These are phyloP conservation scores for Cryphonectria radicalis DNA, from an alignment of 2,329 filamentous ascomycete genomes.

Conservation along the genomic window DNA sequence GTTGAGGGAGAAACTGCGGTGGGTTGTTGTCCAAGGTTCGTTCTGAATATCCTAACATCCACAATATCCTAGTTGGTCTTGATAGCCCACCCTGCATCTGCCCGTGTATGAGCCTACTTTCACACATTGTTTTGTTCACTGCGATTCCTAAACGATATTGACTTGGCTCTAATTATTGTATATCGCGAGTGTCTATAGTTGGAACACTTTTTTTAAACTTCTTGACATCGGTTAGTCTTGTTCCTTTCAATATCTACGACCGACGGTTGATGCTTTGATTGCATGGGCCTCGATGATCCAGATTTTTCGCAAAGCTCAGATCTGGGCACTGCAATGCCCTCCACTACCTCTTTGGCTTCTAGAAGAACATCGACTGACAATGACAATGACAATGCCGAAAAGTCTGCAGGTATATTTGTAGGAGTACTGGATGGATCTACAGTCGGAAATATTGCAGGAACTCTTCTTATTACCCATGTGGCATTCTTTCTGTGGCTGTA, in stretches of 20 bases:
- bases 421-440: neutral
- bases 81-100: neutral
- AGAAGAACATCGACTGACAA: neutral
- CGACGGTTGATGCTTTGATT: neutral
- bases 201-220: conserved; percentile 3
- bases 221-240: neutral
- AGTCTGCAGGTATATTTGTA: neutral
- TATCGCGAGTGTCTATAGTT: neutral
- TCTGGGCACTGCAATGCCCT: neutral
- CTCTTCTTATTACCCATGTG: neutral
- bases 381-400: too few species aligned
- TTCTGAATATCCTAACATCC: neutral
- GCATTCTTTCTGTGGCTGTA: neutral
- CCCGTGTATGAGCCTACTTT: neutral
- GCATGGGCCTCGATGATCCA: conserved; percentile 15
- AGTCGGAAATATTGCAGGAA: neutral
- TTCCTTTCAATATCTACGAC: neutral
- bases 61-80: neutral
- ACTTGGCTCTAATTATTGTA: neutral
- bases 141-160: neutral
- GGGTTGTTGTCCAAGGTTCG: conserved; percentile 15
- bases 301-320: conserved; percentile 14
- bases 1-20: conserved; percentile 8
- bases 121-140: neutral
- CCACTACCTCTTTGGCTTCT: neutral